Conservation (phyloP, 305 asterid genomes). For the Ilex paraguariensis region DNA sequence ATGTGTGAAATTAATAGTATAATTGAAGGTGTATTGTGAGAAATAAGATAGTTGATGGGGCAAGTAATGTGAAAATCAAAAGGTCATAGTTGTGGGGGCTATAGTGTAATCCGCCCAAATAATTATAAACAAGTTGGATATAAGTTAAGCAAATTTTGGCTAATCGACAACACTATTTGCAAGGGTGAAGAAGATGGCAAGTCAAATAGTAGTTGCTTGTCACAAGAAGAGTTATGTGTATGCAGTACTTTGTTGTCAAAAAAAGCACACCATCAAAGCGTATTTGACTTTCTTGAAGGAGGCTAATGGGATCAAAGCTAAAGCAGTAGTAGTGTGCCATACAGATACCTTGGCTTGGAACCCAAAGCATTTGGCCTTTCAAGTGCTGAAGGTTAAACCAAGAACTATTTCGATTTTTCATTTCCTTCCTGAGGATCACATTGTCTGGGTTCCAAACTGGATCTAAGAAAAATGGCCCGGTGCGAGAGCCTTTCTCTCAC, state of each 20-base stretch:
- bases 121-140: too few relatives aligned
- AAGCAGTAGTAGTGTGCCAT: conserved; percentile 82
- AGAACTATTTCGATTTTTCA: conserved; percentile 81
- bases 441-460: conserved; percentile 69
- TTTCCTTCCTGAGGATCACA: conserved; percentile 81
- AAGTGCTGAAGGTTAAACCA: conserved; percentile 77
- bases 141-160: too few relatives aligned
- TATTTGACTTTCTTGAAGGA: conserved; percentile 52
- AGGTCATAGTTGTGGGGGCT: too few relatives aligned
- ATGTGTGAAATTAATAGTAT: too few relatives aligned
- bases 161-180: neutral
- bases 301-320: conserved; percentile 47
- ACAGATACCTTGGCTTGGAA: conserved; percentile 77
- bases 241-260: conserved; percentile 81
- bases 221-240: conserved; percentile 66
- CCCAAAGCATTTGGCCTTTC: conserved; percentile 18
- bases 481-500: too few relatives aligned
- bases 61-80: too few relatives aligned
- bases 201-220: conserved; percentile 52
- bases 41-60: too few relatives aligned
- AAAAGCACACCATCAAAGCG: conserved; percentile 39
- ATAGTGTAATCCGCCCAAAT: too few relatives aligned
- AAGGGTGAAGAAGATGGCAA: conserved; percentile 33
- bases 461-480: neutral
- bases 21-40: too few relatives aligned